Evolutionary conservation across 2,329 filamentous ascomycete genomes (phyloP).

Genomic region (Fusarium albosuccineum): DNA sequence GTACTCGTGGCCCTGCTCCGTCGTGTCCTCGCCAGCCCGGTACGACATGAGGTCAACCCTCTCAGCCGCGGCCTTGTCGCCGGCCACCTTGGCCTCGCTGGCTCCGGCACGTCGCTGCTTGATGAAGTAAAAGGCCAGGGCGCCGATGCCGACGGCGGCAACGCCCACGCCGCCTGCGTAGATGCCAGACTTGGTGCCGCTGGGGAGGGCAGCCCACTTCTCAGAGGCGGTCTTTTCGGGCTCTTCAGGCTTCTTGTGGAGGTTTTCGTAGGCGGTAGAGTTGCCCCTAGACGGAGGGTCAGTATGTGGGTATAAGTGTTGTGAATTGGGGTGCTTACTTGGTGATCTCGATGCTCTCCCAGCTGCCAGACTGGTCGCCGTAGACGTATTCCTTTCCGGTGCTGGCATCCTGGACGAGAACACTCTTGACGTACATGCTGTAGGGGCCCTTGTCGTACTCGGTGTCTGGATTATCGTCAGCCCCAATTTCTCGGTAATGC

Average conservation of each 20-base stretch:
- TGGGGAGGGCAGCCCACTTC: constrained; percentile 67
- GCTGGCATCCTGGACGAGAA: constrained; percentile 68
- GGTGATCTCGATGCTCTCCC: constrained; percentile 72
- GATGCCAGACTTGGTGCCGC: constrained; percentile 64
- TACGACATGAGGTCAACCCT: constrained; percentile 65
- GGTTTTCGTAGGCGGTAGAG: constrained; percentile 64
- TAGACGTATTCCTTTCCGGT: constrained; percentile 76
- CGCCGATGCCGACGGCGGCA: constrained; percentile 57
- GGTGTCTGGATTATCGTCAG: constrained; percentile 55
- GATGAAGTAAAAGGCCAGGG: constrained; percentile 66
- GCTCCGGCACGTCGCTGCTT: constrained; percentile 66
- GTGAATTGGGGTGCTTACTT: constrained; percentile 56
- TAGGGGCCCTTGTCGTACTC: constrained; percentile 76
- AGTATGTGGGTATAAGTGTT: background rate
- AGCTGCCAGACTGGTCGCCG: constrained; percentile 71
- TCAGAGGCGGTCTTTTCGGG: constrained; percentile 61
- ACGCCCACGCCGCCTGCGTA: constrained; percentile 62
- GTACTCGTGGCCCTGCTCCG: constrained; percentile 46
- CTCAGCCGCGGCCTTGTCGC: constrained; percentile 60
- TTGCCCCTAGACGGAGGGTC: constrained; percentile 60
- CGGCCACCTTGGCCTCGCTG: constrained; percentile 62
- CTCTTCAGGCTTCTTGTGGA: constrained; percentile 55
- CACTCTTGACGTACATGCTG: constrained; percentile 79
- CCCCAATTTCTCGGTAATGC: accelerated
- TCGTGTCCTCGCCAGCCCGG: constrained; percentile 49